Conservation (phyloP, 192 early-diverging fungal genomes). For the Backusella australiensis region DNA sequence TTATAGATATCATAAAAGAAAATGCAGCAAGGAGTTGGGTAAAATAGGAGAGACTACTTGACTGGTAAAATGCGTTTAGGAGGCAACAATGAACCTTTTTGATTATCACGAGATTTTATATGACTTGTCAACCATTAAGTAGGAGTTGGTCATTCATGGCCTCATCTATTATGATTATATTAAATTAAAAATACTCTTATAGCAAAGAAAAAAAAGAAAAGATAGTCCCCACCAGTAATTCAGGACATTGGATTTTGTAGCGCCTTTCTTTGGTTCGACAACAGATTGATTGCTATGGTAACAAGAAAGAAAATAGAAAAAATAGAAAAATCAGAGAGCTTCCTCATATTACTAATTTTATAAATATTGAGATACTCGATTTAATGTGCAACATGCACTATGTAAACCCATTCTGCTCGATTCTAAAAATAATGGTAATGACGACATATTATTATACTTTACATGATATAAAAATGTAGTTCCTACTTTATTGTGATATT, state of each 20-base stretch:
- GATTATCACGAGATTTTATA: neutral
- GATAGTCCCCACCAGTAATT: neutral
- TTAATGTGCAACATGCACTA: neutral
- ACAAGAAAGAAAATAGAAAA: neutral
- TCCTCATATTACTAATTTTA: neutral
- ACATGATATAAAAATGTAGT: neutral
- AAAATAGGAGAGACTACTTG: constrained; percentile 1
- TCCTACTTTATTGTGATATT: neutral
- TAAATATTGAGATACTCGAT: neutral
- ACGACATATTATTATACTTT: neutral
- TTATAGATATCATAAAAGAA: neutral
- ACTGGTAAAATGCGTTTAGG: neutral
- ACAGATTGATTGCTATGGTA: neutral
- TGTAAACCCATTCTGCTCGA: neutral
- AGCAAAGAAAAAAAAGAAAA: neutral
- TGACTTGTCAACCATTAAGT: neutral
- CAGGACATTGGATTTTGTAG: neutral
- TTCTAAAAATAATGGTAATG: neutral
- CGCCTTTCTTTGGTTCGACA: neutral
- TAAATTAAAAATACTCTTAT: constrained; percentile 1
- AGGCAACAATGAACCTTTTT: neutral
- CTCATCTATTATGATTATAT: neutral
- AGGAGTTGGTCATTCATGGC: neutral
- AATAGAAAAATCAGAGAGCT: neutral
- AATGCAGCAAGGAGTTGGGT: constrained; percentile 3